Percentiles rank a stretch among this genome's conserved stretches.
Evolutionary conservation across 345 rosid species (phyloP).

Genomic region (Ceriops decandra): DNA sequence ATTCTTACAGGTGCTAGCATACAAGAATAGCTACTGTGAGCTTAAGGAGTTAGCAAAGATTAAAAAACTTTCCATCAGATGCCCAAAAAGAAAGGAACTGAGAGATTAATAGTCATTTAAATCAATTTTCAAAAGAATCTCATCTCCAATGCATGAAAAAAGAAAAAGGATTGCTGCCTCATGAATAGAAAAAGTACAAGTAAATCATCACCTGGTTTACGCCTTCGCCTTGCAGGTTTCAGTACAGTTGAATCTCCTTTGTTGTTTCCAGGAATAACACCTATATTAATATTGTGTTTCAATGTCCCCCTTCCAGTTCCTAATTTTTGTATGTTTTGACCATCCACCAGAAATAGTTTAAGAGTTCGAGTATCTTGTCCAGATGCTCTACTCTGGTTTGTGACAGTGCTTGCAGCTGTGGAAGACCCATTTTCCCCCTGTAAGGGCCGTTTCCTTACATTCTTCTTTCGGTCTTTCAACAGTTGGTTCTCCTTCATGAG

Average conservation of each 20-base stretch:
- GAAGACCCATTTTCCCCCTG: conserved; percentile 71
- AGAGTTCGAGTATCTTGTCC: conserved; percentile 57
- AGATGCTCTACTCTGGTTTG: conserved; percentile 63
- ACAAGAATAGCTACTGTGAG: too few species aligned
- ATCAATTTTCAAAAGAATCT: too few species aligned
- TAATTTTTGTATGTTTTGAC: conserved; percentile 73
- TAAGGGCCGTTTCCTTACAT: conserved; percentile 58
- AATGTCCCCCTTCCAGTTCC: conserved; percentile 65
- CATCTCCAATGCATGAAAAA: not conserved
- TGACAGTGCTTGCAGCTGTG: conserved; percentile 44
- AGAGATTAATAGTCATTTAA: too few species aligned
- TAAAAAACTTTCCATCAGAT: too few species aligned
- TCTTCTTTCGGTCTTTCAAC: conserved; percentile 88
- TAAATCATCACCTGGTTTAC: conserved; percentile 60
- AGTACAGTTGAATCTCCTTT: conserved; percentile 55
- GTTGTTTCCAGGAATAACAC: conserved; percentile 45
- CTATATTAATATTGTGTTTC: conserved; percentile 56
- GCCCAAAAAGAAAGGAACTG: too few species aligned
- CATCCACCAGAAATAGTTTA: conserved; percentile 65
- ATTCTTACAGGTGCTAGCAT: too few species aligned
- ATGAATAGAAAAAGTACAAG: conserved; percentile 1
- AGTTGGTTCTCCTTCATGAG: conserved; percentile 89
- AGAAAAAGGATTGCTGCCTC: not conserved
- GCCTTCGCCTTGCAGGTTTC: conserved; percentile 72
- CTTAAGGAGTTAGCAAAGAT: too few species aligned